phyloP scores from a whole-genome alignment of 2,329 filamentous ascomycete species.

The Fusarium torulosum region DNA sequence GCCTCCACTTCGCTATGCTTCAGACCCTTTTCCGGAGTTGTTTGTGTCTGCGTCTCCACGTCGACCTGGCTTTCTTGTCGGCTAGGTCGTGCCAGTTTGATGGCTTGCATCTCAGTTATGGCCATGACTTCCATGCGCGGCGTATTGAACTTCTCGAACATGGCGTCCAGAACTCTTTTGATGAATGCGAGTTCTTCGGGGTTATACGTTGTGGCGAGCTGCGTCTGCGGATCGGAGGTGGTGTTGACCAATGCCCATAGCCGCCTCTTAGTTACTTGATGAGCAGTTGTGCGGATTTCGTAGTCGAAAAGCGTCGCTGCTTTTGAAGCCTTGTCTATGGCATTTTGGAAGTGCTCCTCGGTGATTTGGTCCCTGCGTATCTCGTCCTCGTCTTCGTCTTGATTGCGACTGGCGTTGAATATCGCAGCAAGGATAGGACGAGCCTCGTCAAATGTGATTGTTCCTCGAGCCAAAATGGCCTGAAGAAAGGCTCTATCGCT shows the following conservation, averaged over 20 bases:
- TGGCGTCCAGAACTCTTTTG: slow-evolving; percentile 86
- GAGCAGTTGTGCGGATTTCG: slow-evolving; percentile 81
- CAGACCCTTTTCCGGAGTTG: slow-evolving; percentile 66
- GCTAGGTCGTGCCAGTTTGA: slow-evolving; percentile 72
- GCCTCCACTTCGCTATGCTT: slow-evolving; percentile 83
- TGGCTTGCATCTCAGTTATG: slow-evolving; percentile 81
- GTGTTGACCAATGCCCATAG: slow-evolving; percentile 90
- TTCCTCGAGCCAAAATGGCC: slow-evolving; percentile 82
- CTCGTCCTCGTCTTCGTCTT: slow-evolving; percentile 47
- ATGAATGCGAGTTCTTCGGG: slow-evolving; percentile 91
- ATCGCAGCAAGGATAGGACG: slow-evolving; percentile 82
- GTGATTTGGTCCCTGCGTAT: slow-evolving; percentile 73
- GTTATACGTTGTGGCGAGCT: slow-evolving; percentile 84
- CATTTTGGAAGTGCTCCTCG: slow-evolving; percentile 74
- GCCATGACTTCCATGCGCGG: slow-evolving; percentile 85
- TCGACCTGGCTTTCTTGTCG: slow-evolving; percentile 52
- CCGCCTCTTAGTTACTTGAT: slow-evolving; percentile 76
- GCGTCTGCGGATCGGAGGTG: slow-evolving; percentile 84
- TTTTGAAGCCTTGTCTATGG: slow-evolving; percentile 77
- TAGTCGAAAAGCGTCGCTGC: slow-evolving; percentile 85
- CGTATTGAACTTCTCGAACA: slow-evolving; percentile 92
- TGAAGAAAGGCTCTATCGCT: slow-evolving; percentile 91
- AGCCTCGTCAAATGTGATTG: slow-evolving; percentile 80
- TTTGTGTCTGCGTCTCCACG: slow-evolving; percentile 52
- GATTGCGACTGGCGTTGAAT: slow-evolving; percentile 65